phyloP scores from a whole-genome alignment of 768 basidiomycete species.

The Coprinopsis cinerea region DNA sequence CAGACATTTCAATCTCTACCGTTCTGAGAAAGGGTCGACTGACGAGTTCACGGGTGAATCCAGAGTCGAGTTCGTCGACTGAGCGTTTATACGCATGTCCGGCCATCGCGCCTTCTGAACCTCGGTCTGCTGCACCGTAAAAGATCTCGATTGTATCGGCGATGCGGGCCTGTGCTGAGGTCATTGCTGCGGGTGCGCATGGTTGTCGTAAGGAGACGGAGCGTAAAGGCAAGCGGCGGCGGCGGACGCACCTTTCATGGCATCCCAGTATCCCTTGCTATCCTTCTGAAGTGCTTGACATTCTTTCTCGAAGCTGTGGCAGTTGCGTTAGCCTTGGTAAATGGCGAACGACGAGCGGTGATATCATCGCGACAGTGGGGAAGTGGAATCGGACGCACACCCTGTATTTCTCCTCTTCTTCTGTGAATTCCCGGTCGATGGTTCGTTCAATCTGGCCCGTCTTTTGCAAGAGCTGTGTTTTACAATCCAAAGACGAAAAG shows the following conservation, averaged over 20 bases:
- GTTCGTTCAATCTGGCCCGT: slow-evolving; percentile 97
- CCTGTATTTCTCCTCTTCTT: slow-evolving; percentile 88
- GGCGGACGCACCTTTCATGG: slow-evolving; percentile 86
- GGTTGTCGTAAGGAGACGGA: not conserved
- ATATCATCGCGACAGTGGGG: not conserved
- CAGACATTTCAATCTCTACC: too few species aligned
- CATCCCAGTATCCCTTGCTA: slow-evolving; percentile 89
- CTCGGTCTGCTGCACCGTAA: slow-evolving; percentile 78
- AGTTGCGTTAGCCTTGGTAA: too few species aligned
- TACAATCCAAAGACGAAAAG: slow-evolving; percentile 11
- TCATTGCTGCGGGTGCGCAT: slow-evolving; percentile 62
- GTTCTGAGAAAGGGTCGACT: slow-evolving; percentile 20
- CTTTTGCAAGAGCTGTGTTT: slow-evolving; percentile 90
- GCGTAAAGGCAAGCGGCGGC: not conserved
- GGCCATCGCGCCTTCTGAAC: slow-evolving; percentile 92
- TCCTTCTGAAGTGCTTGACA: slow-evolving; percentile 90
- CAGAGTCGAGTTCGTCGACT: slow-evolving; percentile 87
- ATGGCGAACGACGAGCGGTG: not conserved
- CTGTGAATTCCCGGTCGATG: slow-evolving; percentile 86
- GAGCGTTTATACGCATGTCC: slow-evolving; percentile 94
- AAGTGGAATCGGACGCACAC: slow-evolving; percentile 47
- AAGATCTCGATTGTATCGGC: slow-evolving; percentile 93
- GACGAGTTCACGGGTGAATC: slow-evolving; percentile 81
- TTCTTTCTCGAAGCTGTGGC: slow-evolving; percentile 89
- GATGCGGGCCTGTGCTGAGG: slow-evolving; percentile 84